Evolutionary conservation across 371 early-diverging fungal species (phyloP).

Genomic region (Mucor ambiguus): DNA sequence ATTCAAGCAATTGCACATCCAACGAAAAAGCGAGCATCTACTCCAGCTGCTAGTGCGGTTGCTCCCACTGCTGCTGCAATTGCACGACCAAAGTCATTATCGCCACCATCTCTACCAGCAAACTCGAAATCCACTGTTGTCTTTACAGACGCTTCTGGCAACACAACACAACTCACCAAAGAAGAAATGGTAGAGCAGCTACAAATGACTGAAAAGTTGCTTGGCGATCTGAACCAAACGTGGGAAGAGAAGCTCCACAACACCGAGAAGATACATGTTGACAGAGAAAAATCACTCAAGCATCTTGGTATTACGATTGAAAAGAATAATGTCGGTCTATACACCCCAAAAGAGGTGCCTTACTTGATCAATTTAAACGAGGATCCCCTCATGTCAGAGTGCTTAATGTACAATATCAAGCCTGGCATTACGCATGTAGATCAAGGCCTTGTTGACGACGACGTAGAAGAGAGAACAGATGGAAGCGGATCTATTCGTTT

Average conservation of each 20-base stretch:
- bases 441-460: slow-evolving; percentile 36
- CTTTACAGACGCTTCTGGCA: slow-evolving; percentile 51
- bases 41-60: background rate
- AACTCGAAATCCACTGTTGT: slow-evolving; percentile 33
- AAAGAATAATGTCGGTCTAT: slow-evolving; percentile 71
- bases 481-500: slow-evolving; percentile 68
- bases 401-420: slow-evolving; percentile 80
- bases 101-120: background rate
- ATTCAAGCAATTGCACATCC: slow-evolving; percentile 21
- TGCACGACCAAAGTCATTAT: slow-evolving; percentile 5
- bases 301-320: slow-evolving; percentile 78
- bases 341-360: slow-evolving; percentile 78
- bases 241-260: slow-evolving; percentile 80
- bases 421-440: slow-evolving; percentile 78
- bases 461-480: background rate
- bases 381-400: slow-evolving; percentile 85
- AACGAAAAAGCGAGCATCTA: slow-evolving; percentile 2
- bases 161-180: slow-evolving; percentile 47
- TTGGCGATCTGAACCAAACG: slow-evolving; percentile 74
- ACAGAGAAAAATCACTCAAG: slow-evolving; percentile 70
- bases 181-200: slow-evolving; percentile 76
- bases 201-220: slow-evolving; percentile 78
- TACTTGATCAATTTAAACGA: slow-evolving; percentile 87
- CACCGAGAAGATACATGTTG: slow-evolving; percentile 70
- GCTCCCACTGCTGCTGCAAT: background rate